Evolutionary conservation across 2,329 filamentous ascomycete species (phyloP).

Genomic region (Fusarium ramigenum): DNA sequence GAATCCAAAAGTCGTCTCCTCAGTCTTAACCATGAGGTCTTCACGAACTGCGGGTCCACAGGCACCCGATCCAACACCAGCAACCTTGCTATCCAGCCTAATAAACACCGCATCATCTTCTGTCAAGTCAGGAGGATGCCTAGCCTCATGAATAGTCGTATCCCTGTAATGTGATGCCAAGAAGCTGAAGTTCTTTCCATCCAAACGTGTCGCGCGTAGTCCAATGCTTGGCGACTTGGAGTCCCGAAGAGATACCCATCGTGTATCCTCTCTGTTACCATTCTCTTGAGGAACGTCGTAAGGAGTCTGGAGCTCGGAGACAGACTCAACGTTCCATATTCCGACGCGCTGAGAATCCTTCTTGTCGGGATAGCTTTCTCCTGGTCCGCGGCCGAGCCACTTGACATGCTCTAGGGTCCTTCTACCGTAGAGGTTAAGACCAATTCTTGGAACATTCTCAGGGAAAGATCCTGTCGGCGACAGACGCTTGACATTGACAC

Average conservation of each 20-base stretch:
- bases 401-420: constrained; percentile 56
- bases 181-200: constrained; percentile 57
- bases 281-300: constrained; percentile 77
- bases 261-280: constrained; percentile 69
- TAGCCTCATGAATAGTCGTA: constrained; percentile 63
- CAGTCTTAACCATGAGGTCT: constrained; percentile 54
- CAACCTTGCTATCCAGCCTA: constrained; percentile 56
- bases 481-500: constrained; percentile 55
- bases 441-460: constrained; percentile 67
- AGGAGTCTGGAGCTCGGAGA: constrained; percentile 62
- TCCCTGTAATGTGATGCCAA: constrained; percentile 63
- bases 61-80: constrained; percentile 59
- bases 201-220: constrained; percentile 34
- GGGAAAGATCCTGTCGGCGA: constrained; percentile 61
- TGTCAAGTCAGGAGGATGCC: constrained; percentile 70
- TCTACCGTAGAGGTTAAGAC: constrained; percentile 64
- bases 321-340: constrained; percentile 52
- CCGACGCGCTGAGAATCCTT: constrained; percentile 63
- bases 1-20: constrained; percentile 55
- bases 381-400: constrained; percentile 72
- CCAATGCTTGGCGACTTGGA: constrained; percentile 21
- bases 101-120: constrained; percentile 57
- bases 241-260: constrained; percentile 60
- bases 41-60: constrained; percentile 60
- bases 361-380: constrained; percentile 73